These are phyloP conservation scores for Rhizopogon rudus DNA, from an alignment of 768 basidiomycete genomes.

Conservation along the genomic window DNA sequence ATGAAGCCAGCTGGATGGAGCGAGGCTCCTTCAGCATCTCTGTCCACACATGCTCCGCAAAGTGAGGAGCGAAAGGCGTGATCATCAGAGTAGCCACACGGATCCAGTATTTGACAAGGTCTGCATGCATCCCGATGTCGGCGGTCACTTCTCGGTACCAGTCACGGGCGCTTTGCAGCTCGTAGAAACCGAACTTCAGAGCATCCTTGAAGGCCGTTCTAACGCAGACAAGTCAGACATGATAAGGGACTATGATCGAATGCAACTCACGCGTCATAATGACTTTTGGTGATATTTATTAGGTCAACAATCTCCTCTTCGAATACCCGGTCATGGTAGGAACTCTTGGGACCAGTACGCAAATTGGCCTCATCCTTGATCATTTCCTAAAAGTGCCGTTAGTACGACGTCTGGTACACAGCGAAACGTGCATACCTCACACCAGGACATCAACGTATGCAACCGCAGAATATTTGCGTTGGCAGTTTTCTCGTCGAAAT, in stretches of 20 bases:
- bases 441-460: conserved; percentile 89
- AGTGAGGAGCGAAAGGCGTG: conserved; percentile 89
- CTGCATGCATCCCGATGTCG: conserved; percentile 87
- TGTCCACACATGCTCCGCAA: conserved; percentile 87
- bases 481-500: conserved; percentile 98
- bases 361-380: conserved; percentile 63
- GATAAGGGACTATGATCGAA: neutral
- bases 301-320: conserved; percentile 87
- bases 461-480: conserved; percentile 94
- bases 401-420: neutral
- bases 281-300: conserved; percentile 73
- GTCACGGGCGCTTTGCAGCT: conserved; percentile 86
- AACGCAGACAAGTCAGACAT: conserved; percentile 1
- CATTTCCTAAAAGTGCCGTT: conserved; percentile 59
- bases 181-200: conserved; percentile 93
- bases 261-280: conserved; percentile 71
- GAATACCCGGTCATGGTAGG: conserved; percentile 86
- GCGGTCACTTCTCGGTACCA: conserved; percentile 94
- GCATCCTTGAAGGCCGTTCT: conserved; percentile 97
- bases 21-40: conserved; percentile 64
- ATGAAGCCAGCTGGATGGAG: conserved; percentile 79
- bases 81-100: conserved; percentile 73
- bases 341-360: conserved; percentile 65
- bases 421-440: conserved; percentile 55
- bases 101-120: conserved; percentile 85